Evolutionary conservation across 208 protist genomes (phyloP), one percentile per base, ranked within the genome.

Genomic region (Crithidia mellificae): DNA sequence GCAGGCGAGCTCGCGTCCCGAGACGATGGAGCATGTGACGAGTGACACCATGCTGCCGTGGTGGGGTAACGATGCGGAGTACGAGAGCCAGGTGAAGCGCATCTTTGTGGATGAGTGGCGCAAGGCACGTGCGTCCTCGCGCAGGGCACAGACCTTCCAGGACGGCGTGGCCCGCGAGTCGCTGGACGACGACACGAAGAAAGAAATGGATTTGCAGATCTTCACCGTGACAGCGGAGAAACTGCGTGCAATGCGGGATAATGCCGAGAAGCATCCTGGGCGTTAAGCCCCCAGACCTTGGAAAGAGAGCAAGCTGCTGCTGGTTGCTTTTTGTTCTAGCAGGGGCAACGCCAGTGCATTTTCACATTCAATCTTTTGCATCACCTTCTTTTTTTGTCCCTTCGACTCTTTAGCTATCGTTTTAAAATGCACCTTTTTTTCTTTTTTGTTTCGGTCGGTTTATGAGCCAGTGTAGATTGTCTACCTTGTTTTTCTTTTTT

Each of bases 101-200:
- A 92, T 92, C 66, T 95, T 93, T 75, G 83, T 95, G 30, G 87
- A 93, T 46, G 85, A 95, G 67, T 95, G 90, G 90, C 77, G 85
- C 43, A 80, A 82, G 27, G 87, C 87, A 2, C 74, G 87, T 29
- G 80, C 85, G 32, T 81, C 73, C 38, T 90, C 90, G 19, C 87
- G 84, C 25, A 74, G 84, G 27, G 74, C 78, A 4, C 80, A 89
- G 68, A 84, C 80, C 19, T 88, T 87, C 57, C 84, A 95, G 62
- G 81, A 88, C 27, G 90, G 90, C 30, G 80, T 94, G 17, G 78
- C 85, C 9, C 76, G 89, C 22, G 89, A 94, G 72, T 92, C 86
- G 4, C 54, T 94, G 52, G 74, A 87, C 52, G 85, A 92, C 3
- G 68, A 82, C 6, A 69, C 68, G 17, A 94, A 94, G 69, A 78